phyloP scores from a whole-genome alignment of 108 stramenopile genomes.

The Cyclotella atomus region DNA sequence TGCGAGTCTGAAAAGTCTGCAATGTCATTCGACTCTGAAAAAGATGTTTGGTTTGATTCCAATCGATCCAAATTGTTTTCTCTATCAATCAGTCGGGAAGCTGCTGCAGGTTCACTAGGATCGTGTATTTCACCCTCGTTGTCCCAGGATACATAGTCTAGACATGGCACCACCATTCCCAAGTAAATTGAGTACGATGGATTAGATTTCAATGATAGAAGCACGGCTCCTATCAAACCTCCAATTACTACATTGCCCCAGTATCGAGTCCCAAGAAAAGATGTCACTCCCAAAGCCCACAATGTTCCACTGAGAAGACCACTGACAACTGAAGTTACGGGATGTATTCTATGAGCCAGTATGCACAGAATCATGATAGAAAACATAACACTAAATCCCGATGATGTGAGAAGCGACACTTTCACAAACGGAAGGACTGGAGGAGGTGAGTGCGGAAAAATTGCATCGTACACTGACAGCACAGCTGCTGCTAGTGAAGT shows the following conservation, averaged over 20 bases:
- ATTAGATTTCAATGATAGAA: slow-evolving; percentile 48
- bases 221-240: slow-evolving; percentile 14
- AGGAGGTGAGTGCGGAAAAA: slow-evolving; percentile 46
- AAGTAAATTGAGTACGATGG: slow-evolving; percentile 25
- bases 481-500: slow-evolving; percentile 50
- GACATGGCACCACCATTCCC: slow-evolving; percentile 40
- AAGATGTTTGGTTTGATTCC: slow-evolving; percentile 24
- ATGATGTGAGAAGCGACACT: slow-evolving; percentile 26
- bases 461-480: slow-evolving; percentile 41
- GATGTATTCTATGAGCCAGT: slow-evolving; percentile 45
- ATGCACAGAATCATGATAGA: slow-evolving; percentile 34
- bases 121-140: slow-evolving; percentile 31
- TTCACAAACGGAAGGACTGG: slow-evolving; percentile 48
- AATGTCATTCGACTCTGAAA: neutral
- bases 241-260: slow-evolving; percentile 47
- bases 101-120: neutral
- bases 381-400: slow-evolving; percentile 31
- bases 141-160: slow-evolving; percentile 60
- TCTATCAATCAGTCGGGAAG: neutral
- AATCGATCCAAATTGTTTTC: slow-evolving; percentile 19
- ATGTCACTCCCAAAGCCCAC: slow-evolving; percentile 51
- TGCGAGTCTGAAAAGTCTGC: neutral
- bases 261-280: slow-evolving; percentile 58
- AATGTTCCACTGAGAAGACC: slow-evolving; percentile 51
- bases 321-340: slow-evolving; percentile 40